These are phyloP conservation scores for Cryptomeria japonica DNA, from an alignment of 75 land plant genomes.

Conservation along the genomic window DNA sequence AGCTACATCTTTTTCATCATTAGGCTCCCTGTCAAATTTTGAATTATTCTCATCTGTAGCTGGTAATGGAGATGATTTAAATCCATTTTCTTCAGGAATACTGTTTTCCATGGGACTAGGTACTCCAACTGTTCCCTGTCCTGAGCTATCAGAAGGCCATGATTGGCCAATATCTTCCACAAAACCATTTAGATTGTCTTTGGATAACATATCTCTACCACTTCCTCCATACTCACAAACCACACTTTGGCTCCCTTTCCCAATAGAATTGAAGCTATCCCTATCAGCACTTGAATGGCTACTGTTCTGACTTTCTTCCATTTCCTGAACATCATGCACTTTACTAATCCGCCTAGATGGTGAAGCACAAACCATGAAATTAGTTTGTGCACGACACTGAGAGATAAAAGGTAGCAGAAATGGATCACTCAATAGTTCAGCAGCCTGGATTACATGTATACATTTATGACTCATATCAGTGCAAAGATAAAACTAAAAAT, in stretches of 20 bases:
- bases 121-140: background rate
- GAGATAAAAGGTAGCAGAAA: constrained; percentile 62
- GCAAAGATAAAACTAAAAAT: background rate
- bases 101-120: background rate
- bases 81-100: constrained; percentile 5
- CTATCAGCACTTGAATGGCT: constrained; percentile 24
- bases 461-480: background rate
- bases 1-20: background rate
- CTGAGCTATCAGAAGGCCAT: constrained; percentile 11
- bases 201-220: background rate
- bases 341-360: constrained; percentile 21
- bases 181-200: constrained; percentile 8
- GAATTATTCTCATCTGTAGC: background rate
- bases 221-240: constrained; percentile 10
- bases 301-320: constrained; percentile 14
- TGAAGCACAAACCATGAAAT: constrained; percentile 9
- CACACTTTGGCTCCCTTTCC: background rate
- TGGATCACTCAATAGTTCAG: constrained; percentile 70
- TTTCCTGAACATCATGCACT: constrained; percentile 16
- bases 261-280: constrained; percentile 10
- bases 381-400: constrained; percentile 37
- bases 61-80: background rate
- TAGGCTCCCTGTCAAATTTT: background rate
- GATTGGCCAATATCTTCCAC: constrained; percentile 15
- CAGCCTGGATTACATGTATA: constrained; percentile 44